Evolutionary conservation across 2,329 filamentous ascomycete species (phyloP), one percentile per base, ranked within the genome.

Genomic region (Emericellopsis cladophorae): DNA sequence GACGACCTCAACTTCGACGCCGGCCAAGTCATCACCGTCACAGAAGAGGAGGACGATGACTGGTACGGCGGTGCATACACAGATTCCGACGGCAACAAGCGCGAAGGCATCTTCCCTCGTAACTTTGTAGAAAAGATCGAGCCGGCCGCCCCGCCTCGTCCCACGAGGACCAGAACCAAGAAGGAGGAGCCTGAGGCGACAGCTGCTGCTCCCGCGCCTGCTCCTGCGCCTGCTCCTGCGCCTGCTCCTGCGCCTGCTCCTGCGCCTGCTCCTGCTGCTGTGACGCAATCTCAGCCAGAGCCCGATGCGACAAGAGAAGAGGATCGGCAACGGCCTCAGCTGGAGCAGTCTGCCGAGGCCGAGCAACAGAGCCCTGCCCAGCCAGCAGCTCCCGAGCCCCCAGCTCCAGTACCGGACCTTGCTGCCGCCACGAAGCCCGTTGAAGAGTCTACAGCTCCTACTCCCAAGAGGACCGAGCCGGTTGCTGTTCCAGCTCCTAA

Each of bases 41-140:
- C 82, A 36, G 89, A 89, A 45, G 79, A 86, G 60, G 92, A 96
- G 58, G 92, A 95, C 57, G 80, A 73, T 48, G 93, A 96, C 59
- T 96, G 89, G 92, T 94, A 92, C 58, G 77, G 76, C 47, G 90
- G 92, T 50, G 83, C 92, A 61, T 95, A 95, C 59, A 67, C 79
- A 48, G 85, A 93, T 61, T 76, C 79, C 45, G 63, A 70, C 40
- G 92, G 92, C 42, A 64, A 61, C 47, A 87, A 81, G 61, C 76
- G 80, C 57, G 80, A 89, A 55, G 90, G 90, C 50, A 84, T 95
- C 52, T 96, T 95, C 61, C 90, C 88, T 40, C 82, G 84, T 58
- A 98, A 96, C 65, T 98, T 98, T 58, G 92, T 98, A 55, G 92
- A 98, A 63, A 87, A 82, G 64, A 93, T 87, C 62, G 90, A 96